phyloP scores from a whole-genome alignment of 2,329 filamentous ascomycete species.

The Hypoxylon sp. region DNA sequence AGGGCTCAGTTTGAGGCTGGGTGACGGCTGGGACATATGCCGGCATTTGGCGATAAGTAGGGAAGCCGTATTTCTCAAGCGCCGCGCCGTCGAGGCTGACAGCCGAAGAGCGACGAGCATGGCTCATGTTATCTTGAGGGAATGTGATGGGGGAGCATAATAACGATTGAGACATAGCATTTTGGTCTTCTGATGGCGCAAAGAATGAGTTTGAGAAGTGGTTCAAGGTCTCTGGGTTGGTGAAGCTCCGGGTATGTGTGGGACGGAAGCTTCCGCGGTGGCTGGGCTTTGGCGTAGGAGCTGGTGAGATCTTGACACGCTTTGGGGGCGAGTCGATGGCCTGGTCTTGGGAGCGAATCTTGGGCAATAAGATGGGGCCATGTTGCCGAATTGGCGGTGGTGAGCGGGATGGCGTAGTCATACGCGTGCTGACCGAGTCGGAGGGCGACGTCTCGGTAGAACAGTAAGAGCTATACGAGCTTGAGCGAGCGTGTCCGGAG shows the following conservation, averaged over 20 bases:
- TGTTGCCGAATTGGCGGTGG: slow-evolving; percentile 82
- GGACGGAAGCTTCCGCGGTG: slow-evolving; percentile 58
- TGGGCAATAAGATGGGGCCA: slow-evolving; percentile 84
- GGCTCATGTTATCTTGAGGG: slow-evolving; percentile 63
- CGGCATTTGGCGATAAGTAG: slow-evolving; percentile 85
- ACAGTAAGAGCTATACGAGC: slow-evolving; percentile 77
- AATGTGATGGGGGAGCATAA: slow-evolving; percentile 76
- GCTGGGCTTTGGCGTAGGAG: slow-evolving; percentile 56
- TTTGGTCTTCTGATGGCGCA: slow-evolving; percentile 54
- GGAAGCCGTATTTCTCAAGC: slow-evolving; percentile 81
- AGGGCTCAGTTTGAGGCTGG: slow-evolving; percentile 59
- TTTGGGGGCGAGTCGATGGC: slow-evolving; percentile 72
- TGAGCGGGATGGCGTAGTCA: slow-evolving; percentile 76
- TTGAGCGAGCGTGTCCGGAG: slow-evolving; percentile 72
- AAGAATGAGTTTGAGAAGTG: slow-evolving; percentile 60
- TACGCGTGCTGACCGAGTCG: slow-evolving; percentile 77
- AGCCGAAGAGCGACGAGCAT: slow-evolving; percentile 72
- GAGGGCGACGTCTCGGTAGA: slow-evolving; percentile 75
- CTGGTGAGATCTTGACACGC: slow-evolving; percentile 69
- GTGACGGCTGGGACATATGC: slow-evolving; percentile 60
- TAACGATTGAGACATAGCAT: slow-evolving; percentile 63
- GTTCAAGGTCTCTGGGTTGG: slow-evolving; percentile 70
- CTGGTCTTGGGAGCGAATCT: slow-evolving; percentile 89
- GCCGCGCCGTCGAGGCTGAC: slow-evolving; percentile 77
- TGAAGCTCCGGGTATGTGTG: slow-evolving; percentile 71